A percentile compares a stretch with the other conserved stretches of the same genome.
Conservation (phyloP, 2,329 filamentous ascomycete species). For the Curvularia verruculosa region DNA sequence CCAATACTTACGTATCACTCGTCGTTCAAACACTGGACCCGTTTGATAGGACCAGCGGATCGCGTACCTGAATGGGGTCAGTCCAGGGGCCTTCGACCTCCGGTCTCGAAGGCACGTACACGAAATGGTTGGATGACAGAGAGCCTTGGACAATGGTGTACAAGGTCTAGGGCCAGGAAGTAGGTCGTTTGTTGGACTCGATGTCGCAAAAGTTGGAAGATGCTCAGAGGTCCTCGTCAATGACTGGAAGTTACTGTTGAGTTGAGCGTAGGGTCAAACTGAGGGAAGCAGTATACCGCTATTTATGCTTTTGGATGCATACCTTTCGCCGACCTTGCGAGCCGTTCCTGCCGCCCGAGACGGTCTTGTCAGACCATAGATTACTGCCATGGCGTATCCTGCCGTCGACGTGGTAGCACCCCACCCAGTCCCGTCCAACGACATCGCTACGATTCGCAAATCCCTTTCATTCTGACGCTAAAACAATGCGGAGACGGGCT, state of each 20-base stretch:
- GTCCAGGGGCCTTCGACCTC: conserved; percentile 35
- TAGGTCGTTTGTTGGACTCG: conserved; percentile 30
- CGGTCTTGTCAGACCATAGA: conserved; percentile 42
- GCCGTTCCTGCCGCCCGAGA: conserved; percentile 36
- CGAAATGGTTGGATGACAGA: conserved; percentile 43
- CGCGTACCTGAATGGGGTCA: conserved; percentile 34
- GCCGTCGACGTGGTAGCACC: conserved; percentile 50
- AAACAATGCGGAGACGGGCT: conserved; percentile 50
- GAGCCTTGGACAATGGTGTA: conserved; percentile 17
- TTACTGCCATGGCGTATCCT: conserved; percentile 48
- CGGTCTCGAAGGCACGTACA: conserved; percentile 33
- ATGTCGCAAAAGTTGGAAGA: conserved; percentile 41
- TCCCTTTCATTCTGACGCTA: conserved; percentile 53
- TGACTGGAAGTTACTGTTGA: conserved; percentile 38
- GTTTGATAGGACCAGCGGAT: conserved; percentile 34
- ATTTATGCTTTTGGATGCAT: conserved; percentile 50
- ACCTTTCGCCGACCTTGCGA: conserved; percentile 31
- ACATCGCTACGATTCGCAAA: conserved; percentile 53
- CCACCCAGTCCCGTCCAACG: conserved; percentile 52
- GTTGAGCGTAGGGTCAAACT: conserved; percentile 35
- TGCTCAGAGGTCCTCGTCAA: conserved; percentile 30
- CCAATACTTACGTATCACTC: conserved; percentile 39
- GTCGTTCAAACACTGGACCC: conserved; percentile 27
- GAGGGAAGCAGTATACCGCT: conserved; percentile 39
- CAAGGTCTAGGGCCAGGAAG: conserved; percentile 22